Conservation (phyloP, 176 grass and related monocot genomes). For the Cenchrus americanus region DNA sequence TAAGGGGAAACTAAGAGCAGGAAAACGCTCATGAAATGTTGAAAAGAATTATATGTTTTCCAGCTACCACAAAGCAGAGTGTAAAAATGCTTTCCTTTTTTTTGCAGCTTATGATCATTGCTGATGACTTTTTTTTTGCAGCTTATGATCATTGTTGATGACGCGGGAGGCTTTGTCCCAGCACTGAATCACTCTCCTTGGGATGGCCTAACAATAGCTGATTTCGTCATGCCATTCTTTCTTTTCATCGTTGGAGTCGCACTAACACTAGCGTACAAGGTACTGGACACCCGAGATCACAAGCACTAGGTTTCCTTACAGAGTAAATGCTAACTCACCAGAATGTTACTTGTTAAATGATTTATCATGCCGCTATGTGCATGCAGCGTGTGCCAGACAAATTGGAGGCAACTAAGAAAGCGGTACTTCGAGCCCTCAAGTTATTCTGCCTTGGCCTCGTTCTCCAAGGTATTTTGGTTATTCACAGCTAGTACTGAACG, state of each 20-base stretch:
- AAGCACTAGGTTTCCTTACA: neutral
- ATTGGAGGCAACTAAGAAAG: slow-evolving; percentile 73
- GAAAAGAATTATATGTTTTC: neutral
- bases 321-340: neutral
- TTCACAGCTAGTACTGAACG: neutral
- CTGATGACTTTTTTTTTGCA: slow-evolving; percentile 61
- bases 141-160: slow-evolving; percentile 96
- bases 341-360: neutral
- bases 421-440: slow-evolving; percentile 70
- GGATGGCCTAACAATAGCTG: slow-evolving; percentile 74
- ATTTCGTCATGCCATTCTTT: slow-evolving; percentile 98
- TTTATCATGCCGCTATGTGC: slow-evolving; percentile 18
- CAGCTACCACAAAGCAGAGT: neutral
- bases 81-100: slow-evolving; percentile 21
- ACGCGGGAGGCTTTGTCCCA: slow-evolving; percentile 71
- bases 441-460: slow-evolving; percentile 79
- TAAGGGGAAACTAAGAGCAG: neutral
- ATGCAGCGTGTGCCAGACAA: slow-evolving; percentile 76
- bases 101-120: slow-evolving; percentile 86
- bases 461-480: slow-evolving; percentile 74
- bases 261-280: slow-evolving; percentile 85
- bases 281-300: slow-evolving; percentile 38
- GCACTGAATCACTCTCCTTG: slow-evolving; percentile 76
- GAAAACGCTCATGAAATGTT: neutral
- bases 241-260: slow-evolving; percentile 96